Percentiles rank a stretch among this genome's conserved stretches.
phyloP scores from a whole-genome alignment of 2,329 filamentous ascomycete genomes.

The Pseudonectria buxi region DNA sequence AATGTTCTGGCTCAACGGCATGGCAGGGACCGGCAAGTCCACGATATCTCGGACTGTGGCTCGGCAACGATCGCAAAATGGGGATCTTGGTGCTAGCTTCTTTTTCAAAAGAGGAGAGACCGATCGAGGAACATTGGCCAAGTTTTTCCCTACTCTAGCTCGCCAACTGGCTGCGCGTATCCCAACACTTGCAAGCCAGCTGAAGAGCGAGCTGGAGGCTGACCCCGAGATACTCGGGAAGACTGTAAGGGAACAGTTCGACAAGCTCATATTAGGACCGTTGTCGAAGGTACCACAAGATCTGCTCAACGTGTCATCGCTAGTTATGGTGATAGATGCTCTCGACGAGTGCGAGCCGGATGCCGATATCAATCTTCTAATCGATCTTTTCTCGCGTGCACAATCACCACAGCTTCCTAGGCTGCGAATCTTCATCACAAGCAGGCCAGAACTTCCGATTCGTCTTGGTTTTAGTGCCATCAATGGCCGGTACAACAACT shows the following conservation, averaged over 20 bases:
- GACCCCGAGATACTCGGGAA: conserved; percentile 24
- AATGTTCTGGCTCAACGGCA: too few species aligned
- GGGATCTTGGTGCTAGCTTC: conserved; percentile 6
- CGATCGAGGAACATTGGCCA: conserved; percentile 28
- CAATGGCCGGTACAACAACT: conserved; percentile 9
- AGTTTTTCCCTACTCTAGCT: conserved; percentile 35
- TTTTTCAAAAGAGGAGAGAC: conserved; percentile 30
- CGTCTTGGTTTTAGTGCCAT: conserved; percentile 29
- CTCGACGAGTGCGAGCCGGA: conserved; percentile 23
- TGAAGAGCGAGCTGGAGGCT: conserved; percentile 25
- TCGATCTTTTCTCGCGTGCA: conserved; percentile 14
- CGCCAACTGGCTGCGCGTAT: conserved; percentile 23
- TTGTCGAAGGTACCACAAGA: conserved; percentile 10
- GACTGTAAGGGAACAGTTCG: conserved; percentile 31
- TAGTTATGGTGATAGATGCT: conserved; percentile 30
- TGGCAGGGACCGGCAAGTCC: too few species aligned
- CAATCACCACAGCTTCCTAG: conserved; percentile 6
- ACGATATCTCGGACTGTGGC: conserved; percentile 37
- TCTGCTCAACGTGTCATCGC: background rate
- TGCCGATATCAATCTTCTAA: conserved; percentile 23
- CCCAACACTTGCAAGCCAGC: conserved; percentile 19
- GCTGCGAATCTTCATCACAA: conserved; percentile 34
- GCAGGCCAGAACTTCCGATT: conserved; percentile 33
- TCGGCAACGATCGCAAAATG: background rate
- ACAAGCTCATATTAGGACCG: conserved; percentile 32